phyloP scores from a whole-genome alignment of 495 filamentous ascomycete species.

The Penicillium alfredii region DNA sequence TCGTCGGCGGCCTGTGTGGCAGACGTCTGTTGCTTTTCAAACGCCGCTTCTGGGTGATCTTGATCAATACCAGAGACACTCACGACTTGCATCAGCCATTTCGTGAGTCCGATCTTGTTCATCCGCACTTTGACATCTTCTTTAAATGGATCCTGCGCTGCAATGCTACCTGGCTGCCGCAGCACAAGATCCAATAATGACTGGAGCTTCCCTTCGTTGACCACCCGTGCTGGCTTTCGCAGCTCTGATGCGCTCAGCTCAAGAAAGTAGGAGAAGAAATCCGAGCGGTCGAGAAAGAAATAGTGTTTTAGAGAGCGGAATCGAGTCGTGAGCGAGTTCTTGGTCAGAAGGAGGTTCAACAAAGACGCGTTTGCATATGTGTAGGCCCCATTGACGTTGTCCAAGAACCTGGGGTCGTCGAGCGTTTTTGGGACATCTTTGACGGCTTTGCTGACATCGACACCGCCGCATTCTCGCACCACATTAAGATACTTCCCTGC shows the following conservation, averaged over 20 bases:
- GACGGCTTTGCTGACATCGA: conserved; percentile 85
- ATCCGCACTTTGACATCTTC: conserved; percentile 96
- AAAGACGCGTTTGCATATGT: conserved; percentile 91
- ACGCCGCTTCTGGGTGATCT: conserved; percentile 56
- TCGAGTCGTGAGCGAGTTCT: conserved; percentile 80
- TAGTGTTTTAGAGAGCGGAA: conserved; percentile 93
- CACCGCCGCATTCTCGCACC: conserved; percentile 91
- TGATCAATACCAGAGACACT: conserved; percentile 92
- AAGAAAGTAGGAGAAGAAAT: conserved; percentile 96
- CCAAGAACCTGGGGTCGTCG: conserved; percentile 81
- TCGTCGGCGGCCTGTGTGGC: conserved; percentile 51
- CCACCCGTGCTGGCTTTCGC: conserved; percentile 74
- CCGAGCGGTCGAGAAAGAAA: conserved; percentile 95
- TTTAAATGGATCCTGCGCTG: conserved; percentile 91
- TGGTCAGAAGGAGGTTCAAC: conserved; percentile 85
- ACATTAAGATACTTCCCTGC: conserved; percentile 98
- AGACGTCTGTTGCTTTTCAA: conserved; percentile 50
- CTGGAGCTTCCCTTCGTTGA: conserved; percentile 90
- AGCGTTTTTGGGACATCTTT: conserved; percentile 86
- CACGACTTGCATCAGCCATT: conserved; percentile 91
- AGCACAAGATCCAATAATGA: conserved; percentile 90
- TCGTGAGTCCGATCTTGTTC: conserved; percentile 88
- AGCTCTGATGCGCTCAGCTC: conserved; percentile 84
- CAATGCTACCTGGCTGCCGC: conserved; percentile 89
- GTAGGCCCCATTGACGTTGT: conserved; percentile 93